These are phyloP conservation scores for Talaromyces amestolkiae DNA, from an alignment of 2,329 filamentous ascomycete species.

Conservation along the genomic window DNA sequence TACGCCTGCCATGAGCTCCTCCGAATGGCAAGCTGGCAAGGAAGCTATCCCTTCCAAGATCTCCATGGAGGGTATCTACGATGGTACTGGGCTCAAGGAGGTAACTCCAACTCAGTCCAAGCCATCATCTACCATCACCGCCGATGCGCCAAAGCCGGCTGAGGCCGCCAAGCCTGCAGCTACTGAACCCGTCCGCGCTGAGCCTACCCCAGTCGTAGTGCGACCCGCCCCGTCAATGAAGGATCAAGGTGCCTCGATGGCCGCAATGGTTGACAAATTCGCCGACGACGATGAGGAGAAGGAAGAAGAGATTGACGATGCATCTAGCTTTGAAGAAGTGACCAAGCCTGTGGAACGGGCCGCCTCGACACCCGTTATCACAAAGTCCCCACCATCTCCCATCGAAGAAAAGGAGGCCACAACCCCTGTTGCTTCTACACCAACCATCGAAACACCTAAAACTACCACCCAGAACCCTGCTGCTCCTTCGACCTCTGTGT, in stretches of 20 bases:
- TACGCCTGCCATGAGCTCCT: constrained; percentile 74
- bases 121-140: constrained; percentile 33
- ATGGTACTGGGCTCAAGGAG: constrained; percentile 76
- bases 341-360: constrained; percentile 67
- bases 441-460: constrained; percentile 40
- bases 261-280: constrained; percentile 80
- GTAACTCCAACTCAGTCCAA: constrained; percentile 52
- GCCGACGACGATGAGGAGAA: constrained; percentile 69
- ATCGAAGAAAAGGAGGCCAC: constrained; percentile 9
- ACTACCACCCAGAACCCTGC: constrained; percentile 25
- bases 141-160: constrained; percentile 50
- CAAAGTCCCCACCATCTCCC: not conserved
- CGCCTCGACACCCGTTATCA: constrained; percentile 26
- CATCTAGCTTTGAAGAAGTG: constrained; percentile 84
- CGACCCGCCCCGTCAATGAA: constrained; percentile 67
- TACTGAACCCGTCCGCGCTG: constrained; percentile 21
- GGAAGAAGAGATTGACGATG: constrained; percentile 53
- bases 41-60: constrained; percentile 84
- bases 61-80: constrained; percentile 87
- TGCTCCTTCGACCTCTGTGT: constrained; percentile 53
- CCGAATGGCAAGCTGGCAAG: constrained; percentile 86
- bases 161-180: constrained; percentile 40
- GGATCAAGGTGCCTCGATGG: constrained; percentile 84
- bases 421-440: constrained; percentile 28
- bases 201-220: constrained; percentile 33